phyloP scores from a whole-genome alignment of 2,329 filamentous ascomycete genomes.

The Penicillium sp. region DNA sequence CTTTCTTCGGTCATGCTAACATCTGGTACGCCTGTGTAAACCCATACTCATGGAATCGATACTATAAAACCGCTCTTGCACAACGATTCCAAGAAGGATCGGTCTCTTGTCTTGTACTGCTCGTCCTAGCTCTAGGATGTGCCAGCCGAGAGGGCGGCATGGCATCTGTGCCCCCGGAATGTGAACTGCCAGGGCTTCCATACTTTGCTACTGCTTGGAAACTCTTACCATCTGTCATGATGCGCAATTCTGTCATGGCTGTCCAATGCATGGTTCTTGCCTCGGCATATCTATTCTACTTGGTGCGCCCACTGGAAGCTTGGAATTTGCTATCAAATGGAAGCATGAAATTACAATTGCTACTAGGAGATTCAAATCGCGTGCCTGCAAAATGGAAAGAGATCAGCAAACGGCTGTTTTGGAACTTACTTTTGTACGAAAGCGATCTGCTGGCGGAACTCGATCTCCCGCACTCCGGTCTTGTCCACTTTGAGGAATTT shows the following conservation, averaged over 20 bases:
- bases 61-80: constrained; percentile 72
- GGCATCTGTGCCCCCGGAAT: constrained; percentile 66
- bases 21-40: constrained; percentile 86
- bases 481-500: constrained; percentile 78
- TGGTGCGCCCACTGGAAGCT: constrained; percentile 78
- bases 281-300: constrained; percentile 79
- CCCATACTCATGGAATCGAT: constrained; percentile 74
- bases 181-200: constrained; percentile 72
- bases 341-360: constrained; percentile 77
- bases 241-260: constrained; percentile 73
- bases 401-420: constrained; percentile 76
- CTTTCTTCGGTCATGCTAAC: constrained; percentile 79
- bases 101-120: constrained; percentile 77
- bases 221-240: constrained; percentile 75
- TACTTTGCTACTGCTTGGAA: constrained; percentile 83
- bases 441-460: constrained; percentile 77
- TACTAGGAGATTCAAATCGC: constrained; percentile 71
- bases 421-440: constrained; percentile 80
- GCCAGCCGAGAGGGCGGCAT: constrained; percentile 76
- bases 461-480: constrained; percentile 78
- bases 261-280: constrained; percentile 80
- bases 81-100: constrained; percentile 57
- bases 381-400: constrained; percentile 71
- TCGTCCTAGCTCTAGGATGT: constrained; percentile 75
- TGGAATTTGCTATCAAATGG: constrained; percentile 79